Conservation (phyloP, 495 filamentous ascomycete species). For the Neurospora africana region DNA sequence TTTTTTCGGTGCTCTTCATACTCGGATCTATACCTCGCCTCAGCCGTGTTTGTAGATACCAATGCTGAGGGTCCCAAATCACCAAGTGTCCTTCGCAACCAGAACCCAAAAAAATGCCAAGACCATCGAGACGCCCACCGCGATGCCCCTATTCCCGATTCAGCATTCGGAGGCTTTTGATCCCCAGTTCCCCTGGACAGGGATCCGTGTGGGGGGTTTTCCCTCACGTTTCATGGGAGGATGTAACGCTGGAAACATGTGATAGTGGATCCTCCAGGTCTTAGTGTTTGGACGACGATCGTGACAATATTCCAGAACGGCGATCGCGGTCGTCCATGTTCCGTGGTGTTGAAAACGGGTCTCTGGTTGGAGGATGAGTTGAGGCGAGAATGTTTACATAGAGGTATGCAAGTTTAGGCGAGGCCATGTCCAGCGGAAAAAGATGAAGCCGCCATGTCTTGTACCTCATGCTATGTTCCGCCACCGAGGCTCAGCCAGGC, state of each 20-base stretch:
- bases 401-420: not conserved
- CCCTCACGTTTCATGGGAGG: not conserved
- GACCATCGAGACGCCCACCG: not conserved
- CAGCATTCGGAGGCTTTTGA: not conserved
- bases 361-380: not conserved
- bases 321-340: not conserved
- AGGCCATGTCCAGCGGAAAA: not conserved
- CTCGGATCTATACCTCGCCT: not conserved
- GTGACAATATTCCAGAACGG: not conserved
- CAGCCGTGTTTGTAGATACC: not conserved
- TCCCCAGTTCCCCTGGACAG: not conserved
- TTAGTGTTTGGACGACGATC: not conserved
- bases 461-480: not conserved
- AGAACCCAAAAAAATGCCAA: not conserved
- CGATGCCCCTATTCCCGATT: not conserved
- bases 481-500: not conserved
- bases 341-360: not conserved
- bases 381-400: not conserved
- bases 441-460: not conserved
- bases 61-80: not conserved
- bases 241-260: not conserved
- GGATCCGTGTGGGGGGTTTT: not conserved
- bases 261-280: not conserved
- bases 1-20: not conserved
- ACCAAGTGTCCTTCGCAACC: not conserved